Evolutionary conservation across 106 monocot species (phyloP).

Genomic region (Dioscorea zingiberensis): DNA sequence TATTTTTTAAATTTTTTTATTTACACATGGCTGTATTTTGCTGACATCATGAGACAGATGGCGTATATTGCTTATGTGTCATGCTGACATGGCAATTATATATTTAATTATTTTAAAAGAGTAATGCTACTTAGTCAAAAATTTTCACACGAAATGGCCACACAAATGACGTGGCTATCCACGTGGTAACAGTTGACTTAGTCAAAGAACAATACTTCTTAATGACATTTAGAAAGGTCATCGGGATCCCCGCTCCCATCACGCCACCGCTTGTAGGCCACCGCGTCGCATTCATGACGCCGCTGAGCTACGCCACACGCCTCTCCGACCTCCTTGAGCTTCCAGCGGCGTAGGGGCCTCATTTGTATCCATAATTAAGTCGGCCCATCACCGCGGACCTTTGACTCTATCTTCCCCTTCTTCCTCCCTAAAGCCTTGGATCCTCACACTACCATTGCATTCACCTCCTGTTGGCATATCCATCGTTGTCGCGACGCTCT

Average conservation of each 20-base stretch:
- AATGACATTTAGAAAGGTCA: background rate
- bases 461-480: slow-evolving; percentile 36
- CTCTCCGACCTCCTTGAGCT: slow-evolving; percentile 25
- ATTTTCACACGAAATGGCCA: too few species aligned
- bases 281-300: slow-evolving; percentile 48
- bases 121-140: too few species aligned
- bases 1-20: too few species aligned
- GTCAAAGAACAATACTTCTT: background rate
- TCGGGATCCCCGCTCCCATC: background rate
- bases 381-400: slow-evolving; percentile 20
- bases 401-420: slow-evolving; percentile 23
- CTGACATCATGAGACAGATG: too few species aligned
- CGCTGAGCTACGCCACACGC: slow-evolving; percentile 19
- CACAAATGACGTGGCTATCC: too few species aligned
- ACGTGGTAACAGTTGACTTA: too few species aligned
- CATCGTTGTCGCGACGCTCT: slow-evolving; percentile 13
- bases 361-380: slow-evolving; percentile 22
- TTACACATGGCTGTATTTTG: too few species aligned
- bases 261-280: slow-evolving; percentile 13
- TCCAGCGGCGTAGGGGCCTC: slow-evolving; percentile 20
- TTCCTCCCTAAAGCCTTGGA: slow-evolving; percentile 11
- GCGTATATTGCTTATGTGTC: too few species aligned
- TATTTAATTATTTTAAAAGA: too few species aligned
- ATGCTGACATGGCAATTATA: too few species aligned
- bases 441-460: slow-evolving; percentile 33